Base-by-base conservation (phyloP, 2,329 filamentous ascomycete genomes). In the Colletotrichum phormii region DNA sequence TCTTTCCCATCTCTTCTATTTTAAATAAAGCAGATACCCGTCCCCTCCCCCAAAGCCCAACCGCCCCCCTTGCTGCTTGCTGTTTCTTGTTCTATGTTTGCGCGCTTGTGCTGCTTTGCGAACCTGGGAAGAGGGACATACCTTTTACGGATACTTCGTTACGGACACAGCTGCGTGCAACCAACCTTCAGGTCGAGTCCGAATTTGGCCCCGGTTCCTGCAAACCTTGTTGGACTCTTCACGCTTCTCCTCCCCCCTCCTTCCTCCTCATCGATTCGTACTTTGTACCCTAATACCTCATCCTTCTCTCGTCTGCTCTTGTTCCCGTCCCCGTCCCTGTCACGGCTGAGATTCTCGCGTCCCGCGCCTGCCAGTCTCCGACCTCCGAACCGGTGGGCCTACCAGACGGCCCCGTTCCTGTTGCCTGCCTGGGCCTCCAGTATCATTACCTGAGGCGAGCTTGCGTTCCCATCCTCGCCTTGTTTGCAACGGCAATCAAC, bases 401-500 rank as follows among this genome's bases (percentile, higher is more conserved):
- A 55, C 46, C 66, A 70, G 22, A 54, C 37, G 18, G 13, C 37
- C 12, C 54, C 46, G 37, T 26, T 31, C 51, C 33, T n/a, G 22
- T 33, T 54, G 42, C 29, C 35, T 66, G 33, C 31, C 65, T 69
- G 65, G 42, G 29, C 15, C 33, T 22, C 24, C 26, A 31, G 33
- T 24, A 22, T 31, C 13, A 61, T 15, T 35, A 37, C 51, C 42
- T 54, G 37, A 59, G n/a, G 42, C 61, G 24, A 54, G 54, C 35
- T 57, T 42, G 58, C 46, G 31, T 22, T 55, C 22, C 49, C 13
- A 4, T 29, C 33, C 5, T 64, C 33, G 22, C 57, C 57, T 33
- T 57, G 51, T 54, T 54, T 67, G 68, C 49, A 67, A 67, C 68
- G 63, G 35, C 63, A 49, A 46, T 46, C 55, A 61, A 67, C 46